Evolutionary conservation across 2,329 filamentous ascomycete genomes (phyloP), one percentile per base, ranked within the genome.

Genomic region (Arachnopeziza araneosa): DNA sequence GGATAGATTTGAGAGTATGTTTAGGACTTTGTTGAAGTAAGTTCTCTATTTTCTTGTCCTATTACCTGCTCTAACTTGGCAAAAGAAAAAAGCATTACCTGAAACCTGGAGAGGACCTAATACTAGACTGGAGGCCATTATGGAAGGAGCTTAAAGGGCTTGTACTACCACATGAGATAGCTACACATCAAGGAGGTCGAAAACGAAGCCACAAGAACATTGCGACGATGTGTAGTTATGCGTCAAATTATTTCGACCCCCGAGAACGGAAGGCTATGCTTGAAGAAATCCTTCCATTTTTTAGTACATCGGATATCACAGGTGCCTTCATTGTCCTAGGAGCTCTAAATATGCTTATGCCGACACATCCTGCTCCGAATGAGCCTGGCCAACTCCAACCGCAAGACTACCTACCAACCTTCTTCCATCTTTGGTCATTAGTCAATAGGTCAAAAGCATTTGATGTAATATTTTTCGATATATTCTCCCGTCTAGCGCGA

Each of bases 391-490:
- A 92, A 67, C 84, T 96, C n/a, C 87, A 92, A 67, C 93, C 95
- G 0, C 88, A 93, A 66, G 87, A 93, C 70, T 93, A 96, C 70
- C 78, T 98, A 44, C 95, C 95, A 2, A 96, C 93, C 0, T 88
- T 96, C 68, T 99, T 99, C 79, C 95, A 99, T 74, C 77, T 98
- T 1, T 99, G 95, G 95, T 95, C 93, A 1, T 80, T 98, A 50
- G 86, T 98, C 66, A 95, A 91, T 67, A 83, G 96, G 56, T 98
- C 93, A 0, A 95, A 91, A 74, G 82, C 86, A 2, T 89, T 95
- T 63, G 95, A 99, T 74, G 84, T 90, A 60, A 88, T 89, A 64
- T 93, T 96, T 69, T 83, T 98, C 64, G 95, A 99, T 74, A 83
- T 96, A 32, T 84, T 96, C 64, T 98, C 95, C 14, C 83, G 95